Percentiles rank a stretch among this genome's conserved stretches.
Conservation (phyloP, 2,329 filamentous ascomycete species). For the Cytospora piceae region DNA sequence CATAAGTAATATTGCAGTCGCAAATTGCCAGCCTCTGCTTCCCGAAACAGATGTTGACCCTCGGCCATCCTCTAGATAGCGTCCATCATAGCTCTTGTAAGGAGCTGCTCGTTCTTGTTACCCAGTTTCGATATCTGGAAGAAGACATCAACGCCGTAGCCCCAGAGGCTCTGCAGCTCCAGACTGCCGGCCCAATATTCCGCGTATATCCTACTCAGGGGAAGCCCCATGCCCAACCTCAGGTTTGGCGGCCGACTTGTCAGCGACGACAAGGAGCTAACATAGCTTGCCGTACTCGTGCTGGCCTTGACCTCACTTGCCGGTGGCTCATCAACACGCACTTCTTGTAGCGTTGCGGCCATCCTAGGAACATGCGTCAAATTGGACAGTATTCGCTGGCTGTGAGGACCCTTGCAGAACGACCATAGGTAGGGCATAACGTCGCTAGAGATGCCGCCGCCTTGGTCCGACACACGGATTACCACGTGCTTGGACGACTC, state of each 20-base stretch:
- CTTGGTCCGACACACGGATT: conserved; percentile 92
- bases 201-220: conserved; percentile 91
- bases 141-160: conserved; percentile 95
- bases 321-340: conserved; percentile 54
- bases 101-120: conserved; percentile 96
- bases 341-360: conserved; percentile 90
- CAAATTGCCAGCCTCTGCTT: neutral
- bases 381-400: conserved; percentile 78
- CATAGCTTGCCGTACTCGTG: conserved; percentile 40
- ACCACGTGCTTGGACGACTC: conserved; percentile 95
- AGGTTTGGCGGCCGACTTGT: conserved; percentile 84
- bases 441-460: conserved; percentile 85
- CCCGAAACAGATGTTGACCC: neutral
- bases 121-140: conserved; percentile 94
- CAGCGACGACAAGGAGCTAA: conserved; percentile 76
- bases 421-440: conserved; percentile 92
- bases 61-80: conserved; percentile 56
- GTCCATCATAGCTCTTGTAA: conserved; percentile 76
- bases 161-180: conserved; percentile 89
- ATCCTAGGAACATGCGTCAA: conserved; percentile 85
- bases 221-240: conserved; percentile 87
- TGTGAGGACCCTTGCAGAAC: conserved; percentile 89
- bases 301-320: conserved; percentile 17
- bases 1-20: neutral
- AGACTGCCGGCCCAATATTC: conserved; percentile 97